Evolutionary conservation across 805 yeast genomes (phyloP), one percentile per base, ranked within the genome.

Genomic region (Ogataea nakhonphanomensis): DNA sequence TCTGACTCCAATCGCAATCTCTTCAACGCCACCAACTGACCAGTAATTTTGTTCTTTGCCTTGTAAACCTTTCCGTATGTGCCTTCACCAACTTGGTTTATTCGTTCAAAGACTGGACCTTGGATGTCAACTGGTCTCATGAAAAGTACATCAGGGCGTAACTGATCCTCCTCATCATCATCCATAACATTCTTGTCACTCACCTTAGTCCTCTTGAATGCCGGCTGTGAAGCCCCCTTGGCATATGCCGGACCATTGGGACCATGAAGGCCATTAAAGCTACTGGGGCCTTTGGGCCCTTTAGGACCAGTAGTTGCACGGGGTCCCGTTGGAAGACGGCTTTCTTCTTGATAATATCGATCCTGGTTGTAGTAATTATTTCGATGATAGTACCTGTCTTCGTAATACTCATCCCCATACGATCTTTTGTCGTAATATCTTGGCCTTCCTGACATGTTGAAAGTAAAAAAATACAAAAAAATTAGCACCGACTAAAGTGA

Each of bases 51-150:
- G 58, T 93, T 89, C 35, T 69, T 70, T 0, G 96, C 96, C 57
- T 89, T 88, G 66, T 84, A 89, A 14, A 93, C 99, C 59, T 87
- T 89, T 13, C 99, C 99, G 61, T 93, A 93, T 0, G 98, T 93
- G 8, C 99, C 99, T 64, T 93, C 98, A n/a, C 99, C 99, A 5
- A 93, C 98, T 58, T 93, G 98, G 29, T 77, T 73, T 1, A 86
- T 77, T 39, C 90, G 69, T 48, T 82, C 81, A 59, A 84, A 88
- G 2, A 75, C 58, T 9, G 71, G 71, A 1, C 61, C 51, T 6
- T 59, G 43, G 23, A 65, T 53, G 6, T 41, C 38, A 8, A 44
- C 33, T 10, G 39, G 43, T 31, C 44, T 46, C 61, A 58, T 55
- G 35, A 54, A 57, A 4, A 39, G 37, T 32, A 54, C 35, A 7